Conservation (phyloP, 2,329 filamentous ascomycete genomes). For the Ramularia endophylla region DNA sequence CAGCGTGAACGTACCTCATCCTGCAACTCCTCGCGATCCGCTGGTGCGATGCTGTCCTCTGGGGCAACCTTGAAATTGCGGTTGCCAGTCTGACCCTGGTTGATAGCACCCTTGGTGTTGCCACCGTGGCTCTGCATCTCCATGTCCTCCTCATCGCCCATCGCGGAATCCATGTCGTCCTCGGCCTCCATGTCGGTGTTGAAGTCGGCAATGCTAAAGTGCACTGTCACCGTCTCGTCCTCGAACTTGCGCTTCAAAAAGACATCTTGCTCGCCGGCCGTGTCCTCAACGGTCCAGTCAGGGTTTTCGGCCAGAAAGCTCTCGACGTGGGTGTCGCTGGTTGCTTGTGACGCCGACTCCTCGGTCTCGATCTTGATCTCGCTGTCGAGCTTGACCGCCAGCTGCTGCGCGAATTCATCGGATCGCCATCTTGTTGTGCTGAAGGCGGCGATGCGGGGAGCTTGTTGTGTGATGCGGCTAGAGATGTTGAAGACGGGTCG, state of each 20-base stretch:
- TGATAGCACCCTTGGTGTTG: constrained; percentile 51
- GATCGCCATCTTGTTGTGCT: constrained; percentile 36
- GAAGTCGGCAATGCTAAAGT: constrained; percentile 80
- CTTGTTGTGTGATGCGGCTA: constrained; percentile 16
- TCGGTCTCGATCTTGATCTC: constrained; percentile 81
- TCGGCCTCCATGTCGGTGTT: constrained; percentile 54
- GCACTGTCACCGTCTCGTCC: constrained; percentile 79
- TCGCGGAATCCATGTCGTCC: constrained; percentile 25
- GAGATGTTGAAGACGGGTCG: constrained; percentile 25
- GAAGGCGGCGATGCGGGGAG: constrained; percentile 32
- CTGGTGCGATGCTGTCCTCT: constrained; percentile 52
- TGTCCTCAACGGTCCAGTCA: constrained; percentile 70
- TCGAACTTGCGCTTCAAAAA: constrained; percentile 74
- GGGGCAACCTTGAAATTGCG: constrained; percentile 51
- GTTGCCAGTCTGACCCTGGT: constrained; percentile 46
- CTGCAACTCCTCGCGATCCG: constrained; percentile 51
- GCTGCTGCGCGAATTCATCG: constrained; percentile 63
- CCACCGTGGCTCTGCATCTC: constrained; percentile 50
- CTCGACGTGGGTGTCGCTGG: constrained; percentile 58
- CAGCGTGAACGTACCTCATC: constrained; percentile 43
- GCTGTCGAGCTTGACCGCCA: constrained; percentile 76
- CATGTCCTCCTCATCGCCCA: constrained; percentile 48
- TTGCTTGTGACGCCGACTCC: constrained; percentile 53
- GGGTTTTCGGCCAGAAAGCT: constrained; percentile 77
- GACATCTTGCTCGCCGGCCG: constrained; percentile 79